Evolutionary conservation across 345 rosid species (phyloP).

Genomic region (Barbarea vulgaris): DNA sequence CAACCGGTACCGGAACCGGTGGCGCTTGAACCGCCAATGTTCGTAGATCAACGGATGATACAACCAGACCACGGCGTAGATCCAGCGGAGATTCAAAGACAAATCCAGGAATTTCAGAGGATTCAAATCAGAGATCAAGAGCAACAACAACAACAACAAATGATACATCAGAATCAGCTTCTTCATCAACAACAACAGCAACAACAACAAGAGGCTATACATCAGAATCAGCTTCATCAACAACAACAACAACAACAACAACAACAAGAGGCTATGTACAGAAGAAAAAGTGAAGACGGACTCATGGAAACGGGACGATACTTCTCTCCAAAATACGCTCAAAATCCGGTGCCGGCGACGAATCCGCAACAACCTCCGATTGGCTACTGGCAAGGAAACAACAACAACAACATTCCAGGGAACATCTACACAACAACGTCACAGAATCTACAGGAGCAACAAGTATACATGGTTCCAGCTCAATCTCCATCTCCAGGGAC

Average conservation of each 20-base stretch:
- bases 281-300: conserved; percentile 43
- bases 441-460: conserved; percentile 54
- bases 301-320: conserved; percentile 45
- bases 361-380: conserved; percentile 45
- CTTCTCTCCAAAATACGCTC: conserved; percentile 39
- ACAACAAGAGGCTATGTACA: conserved; percentile 49
- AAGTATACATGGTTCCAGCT: conserved; percentile 56
- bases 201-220: conserved; percentile 29
- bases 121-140: conserved; percentile 74
- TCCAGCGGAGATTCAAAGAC: conserved; percentile 58
- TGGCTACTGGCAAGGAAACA: conserved; percentile 73
- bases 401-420: conserved; percentile 35
- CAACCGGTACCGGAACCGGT: conserved; percentile 43
- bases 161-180: background rate
- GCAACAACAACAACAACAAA: conserved; percentile 43
- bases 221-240: conserved; percentile 23
- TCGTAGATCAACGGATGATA: conserved; percentile 39
- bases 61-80: conserved; percentile 47
- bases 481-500: conserved; percentile 53
- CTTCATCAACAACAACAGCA: conserved; percentile 23
- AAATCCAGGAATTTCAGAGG: conserved; percentile 74
- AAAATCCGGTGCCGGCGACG: conserved; percentile 33
- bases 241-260: conserved; percentile 20
- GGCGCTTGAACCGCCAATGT: conserved; percentile 17
- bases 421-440: conserved; percentile 50